A percentile compares a stretch with the other conserved stretches of the same genome.
Conservation (phyloP, 2,329 filamentous ascomycete genomes). For the Colletotrichum sp. region DNA sequence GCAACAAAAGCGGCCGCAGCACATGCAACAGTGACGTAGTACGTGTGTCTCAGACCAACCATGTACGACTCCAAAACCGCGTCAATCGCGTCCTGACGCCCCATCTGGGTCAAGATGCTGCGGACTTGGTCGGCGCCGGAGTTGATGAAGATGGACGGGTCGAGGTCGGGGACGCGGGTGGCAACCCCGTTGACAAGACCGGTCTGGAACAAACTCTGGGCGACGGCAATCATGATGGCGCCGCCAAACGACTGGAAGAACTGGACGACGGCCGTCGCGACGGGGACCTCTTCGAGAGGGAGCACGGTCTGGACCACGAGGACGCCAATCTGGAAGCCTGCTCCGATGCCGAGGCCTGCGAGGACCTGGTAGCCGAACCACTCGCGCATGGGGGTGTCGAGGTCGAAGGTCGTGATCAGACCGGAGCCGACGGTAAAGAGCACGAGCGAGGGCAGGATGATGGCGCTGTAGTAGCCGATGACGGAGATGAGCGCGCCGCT, state of each 20-base stretch:
- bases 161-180: slow-evolving; percentile 47
- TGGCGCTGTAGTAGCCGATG: slow-evolving; percentile 47
- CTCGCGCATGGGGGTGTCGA: slow-evolving; percentile 47
- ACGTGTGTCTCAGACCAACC: slow-evolving; percentile 53
- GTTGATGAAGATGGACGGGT: slow-evolving; percentile 53
- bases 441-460: slow-evolving; percentile 46
- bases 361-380: slow-evolving; percentile 67
- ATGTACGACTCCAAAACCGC: slow-evolving; percentile 55
- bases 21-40: slow-evolving; percentile 56
- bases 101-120: slow-evolving; percentile 44
- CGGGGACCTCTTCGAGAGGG: slow-evolving; percentile 50
- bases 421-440: slow-evolving; percentile 53
- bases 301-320: slow-evolving; percentile 59
- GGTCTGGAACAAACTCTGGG: slow-evolving; percentile 72
- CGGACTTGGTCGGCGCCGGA: slow-evolving; percentile 57
- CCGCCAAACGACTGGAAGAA: slow-evolving; percentile 72
- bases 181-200: slow-evolving; percentile 59
- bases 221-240: slow-evolving; percentile 68
- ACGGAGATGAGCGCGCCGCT: slow-evolving; percentile 46
- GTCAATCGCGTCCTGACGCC: slow-evolving; percentile 44
- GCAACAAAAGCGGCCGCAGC: slow-evolving; percentile 50
- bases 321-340: slow-evolving; percentile 52
- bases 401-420: slow-evolving; percentile 57
- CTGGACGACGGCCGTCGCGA: slow-evolving; percentile 55
- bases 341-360: slow-evolving; percentile 56